Percentiles rank a stretch among this genome's conserved stretches.
These are phyloP conservation scores for Neonectria neomacrospora DNA, from an alignment of 2,329 filamentous ascomycete species.

Conservation along the genomic window DNA sequence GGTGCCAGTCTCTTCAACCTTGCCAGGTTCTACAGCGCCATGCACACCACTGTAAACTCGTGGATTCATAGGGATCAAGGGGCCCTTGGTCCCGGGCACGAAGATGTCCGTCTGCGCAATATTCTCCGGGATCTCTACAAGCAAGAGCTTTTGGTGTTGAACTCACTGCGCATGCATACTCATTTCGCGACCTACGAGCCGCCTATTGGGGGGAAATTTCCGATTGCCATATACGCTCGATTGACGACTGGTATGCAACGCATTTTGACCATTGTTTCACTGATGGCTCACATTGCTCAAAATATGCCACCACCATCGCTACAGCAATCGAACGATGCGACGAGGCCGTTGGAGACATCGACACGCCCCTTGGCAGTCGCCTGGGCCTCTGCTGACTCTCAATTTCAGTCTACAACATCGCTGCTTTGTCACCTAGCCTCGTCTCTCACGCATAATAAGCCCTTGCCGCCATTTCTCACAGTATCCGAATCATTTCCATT, in stretches of 20 bases:
- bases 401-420: slow-evolving; percentile 22
- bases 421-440: slow-evolving; percentile 25
- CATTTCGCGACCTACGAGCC: slow-evolving; percentile 25
- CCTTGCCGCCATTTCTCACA: slow-evolving; percentile 18
- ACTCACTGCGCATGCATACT: slow-evolving; percentile 17
- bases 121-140: slow-evolving; percentile 14
- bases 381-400: slow-evolving; percentile 16
- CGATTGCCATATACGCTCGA: slow-evolving; percentile 13
- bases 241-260: slow-evolving; percentile 25
- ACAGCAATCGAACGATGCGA: background rate
- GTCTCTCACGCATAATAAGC: slow-evolving; percentile 17
- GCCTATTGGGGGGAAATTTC: slow-evolving; percentile 25
- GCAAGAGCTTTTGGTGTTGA: slow-evolving; percentile 15
- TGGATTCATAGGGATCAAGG: slow-evolving; percentile 16
- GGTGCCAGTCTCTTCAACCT: slow-evolving; percentile 23
- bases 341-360: background rate
- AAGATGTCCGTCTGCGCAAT: background rate
- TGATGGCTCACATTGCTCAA: slow-evolving; percentile 27
- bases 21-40: slow-evolving; percentile 25
- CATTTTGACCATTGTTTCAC: slow-evolving; percentile 20
- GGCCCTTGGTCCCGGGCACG: background rate
- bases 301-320: slow-evolving; percentile 13
- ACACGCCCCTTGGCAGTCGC: slow-evolving; percentile 7
- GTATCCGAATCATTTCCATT: slow-evolving; percentile 19
- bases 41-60: slow-evolving; percentile 16